These are phyloP conservation scores for Bombardia bombarda DNA, from an alignment of 495 filamentous ascomycete genomes.

Conservation along the genomic window DNA sequence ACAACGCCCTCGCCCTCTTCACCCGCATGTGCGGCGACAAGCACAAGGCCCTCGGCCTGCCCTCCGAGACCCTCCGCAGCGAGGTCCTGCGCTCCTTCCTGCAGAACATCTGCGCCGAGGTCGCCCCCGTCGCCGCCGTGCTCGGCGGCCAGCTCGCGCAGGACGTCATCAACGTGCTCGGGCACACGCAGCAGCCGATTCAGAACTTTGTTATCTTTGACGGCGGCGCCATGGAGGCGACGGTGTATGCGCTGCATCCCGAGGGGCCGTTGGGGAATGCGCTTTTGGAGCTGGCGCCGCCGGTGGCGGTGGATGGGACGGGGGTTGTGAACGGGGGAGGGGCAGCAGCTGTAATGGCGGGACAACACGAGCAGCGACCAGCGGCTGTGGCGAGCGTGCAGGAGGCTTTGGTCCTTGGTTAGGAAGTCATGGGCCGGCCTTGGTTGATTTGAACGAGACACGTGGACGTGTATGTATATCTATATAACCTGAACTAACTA, in stretches of 20 bases:
- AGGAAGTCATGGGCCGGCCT: too few species aligned
- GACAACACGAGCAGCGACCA: too few species aligned
- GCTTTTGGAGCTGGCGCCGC: slow-evolving; percentile 11
- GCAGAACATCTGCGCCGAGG: slow-evolving; percentile 70
- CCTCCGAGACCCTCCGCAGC: slow-evolving; percentile 63
- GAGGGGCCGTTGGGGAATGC: slow-evolving; percentile 38
- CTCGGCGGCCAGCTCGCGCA: slow-evolving; percentile 86
- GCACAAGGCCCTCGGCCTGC: slow-evolving; percentile 69
- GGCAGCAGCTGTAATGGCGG: too few species aligned
- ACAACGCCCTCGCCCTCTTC: slow-evolving; percentile 58
- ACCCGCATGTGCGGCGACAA: slow-evolving; percentile 68
- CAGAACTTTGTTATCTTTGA: slow-evolving; percentile 94
- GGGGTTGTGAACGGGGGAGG: too few species aligned
- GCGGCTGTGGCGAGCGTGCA: too few species aligned
- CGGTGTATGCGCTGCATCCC: slow-evolving; percentile 76
- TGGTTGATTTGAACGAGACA: too few species aligned
- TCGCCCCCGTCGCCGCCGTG: slow-evolving; percentile 83
- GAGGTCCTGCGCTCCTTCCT: slow-evolving; percentile 77
- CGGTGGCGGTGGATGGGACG: too few species aligned
- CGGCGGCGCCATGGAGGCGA: slow-evolving; percentile 66
- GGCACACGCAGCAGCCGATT: slow-evolving; percentile 81
- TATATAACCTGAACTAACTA: too few species aligned
- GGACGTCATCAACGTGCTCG: slow-evolving; percentile 94
- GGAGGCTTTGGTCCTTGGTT: too few species aligned
- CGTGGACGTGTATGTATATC: too few species aligned